Base-by-base conservation (phyloP, 108 stramenopile species). In the Asterionellopsis glacialis region DNA sequence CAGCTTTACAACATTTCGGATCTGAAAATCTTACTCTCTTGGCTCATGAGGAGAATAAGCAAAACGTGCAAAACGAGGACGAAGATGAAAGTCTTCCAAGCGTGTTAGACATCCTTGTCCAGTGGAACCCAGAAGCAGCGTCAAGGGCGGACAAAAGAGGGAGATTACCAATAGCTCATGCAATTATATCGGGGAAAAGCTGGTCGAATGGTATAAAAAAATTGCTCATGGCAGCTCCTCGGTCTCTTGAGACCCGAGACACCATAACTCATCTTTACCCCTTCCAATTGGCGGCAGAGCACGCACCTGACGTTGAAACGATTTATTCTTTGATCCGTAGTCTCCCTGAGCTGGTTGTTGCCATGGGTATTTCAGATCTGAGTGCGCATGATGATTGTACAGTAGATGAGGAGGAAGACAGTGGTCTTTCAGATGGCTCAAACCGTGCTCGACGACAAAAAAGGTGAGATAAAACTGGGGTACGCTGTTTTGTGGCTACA, bases 251-350 rank as follows among this genome's bases (percentile, higher is more conserved):
- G 49, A 48, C 45, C 26, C 61, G 61, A 21, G 76, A 77, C 53
- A 72, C 72, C 11, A 40, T 61, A 7, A 77, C 76, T 14, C 68
- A 68, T 13, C 59, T 77, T 6, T 59, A 73, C 12, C 67, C 68
- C 16, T 77, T 73, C 49, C 76, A 77, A 49, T 53, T 74, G 23
- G 73, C 73, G 23, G 65, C 64, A 43, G 54, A 70, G 61, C 39
- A 57, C 40, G 54, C 64, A 19, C 45, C 64, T 16, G 42, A 59
- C 11, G 9, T 47, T 22, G 65, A 66, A 2, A 56, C 53, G 5
- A 39, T 57, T 13, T 57, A 53, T 16, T 1, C 27, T 2, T 41
- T 57, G 40, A 33, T 57, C 4, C 56, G 56, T 5, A 27, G 25
- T 18, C 56, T 41, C 14, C 56, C 56, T 16, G 40, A 23, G 14